phyloP scores from a whole-genome alignment of 805 yeast genomes.

The Peterozyma toletana region DNA sequence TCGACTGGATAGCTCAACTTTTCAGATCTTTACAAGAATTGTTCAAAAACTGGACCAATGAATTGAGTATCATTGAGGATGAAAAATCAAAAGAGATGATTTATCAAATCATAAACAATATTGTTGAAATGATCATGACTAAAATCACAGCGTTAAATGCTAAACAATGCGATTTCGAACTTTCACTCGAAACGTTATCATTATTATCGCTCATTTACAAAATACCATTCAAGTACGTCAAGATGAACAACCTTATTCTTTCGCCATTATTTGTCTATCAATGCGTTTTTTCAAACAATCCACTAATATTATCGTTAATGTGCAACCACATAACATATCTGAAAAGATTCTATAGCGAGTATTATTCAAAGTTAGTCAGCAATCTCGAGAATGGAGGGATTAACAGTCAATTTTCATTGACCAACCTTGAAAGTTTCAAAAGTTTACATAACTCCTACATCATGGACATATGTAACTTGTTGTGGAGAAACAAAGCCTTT shows the following conservation, averaged over 20 bases:
- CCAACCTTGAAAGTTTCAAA: conserved; percentile 13
- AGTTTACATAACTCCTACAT: conserved; percentile 40
- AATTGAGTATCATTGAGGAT: too few species aligned
- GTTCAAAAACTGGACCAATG: neutral
- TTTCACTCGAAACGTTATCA: neutral
- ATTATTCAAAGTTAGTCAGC: neutral
- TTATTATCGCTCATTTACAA: conserved; percentile 11
- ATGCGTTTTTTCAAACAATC: conserved; percentile 32
- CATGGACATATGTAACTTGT: conserved; percentile 46
- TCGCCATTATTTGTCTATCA: conserved; percentile 32
- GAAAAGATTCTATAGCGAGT: conserved; percentile 26
- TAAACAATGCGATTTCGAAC: too few species aligned
- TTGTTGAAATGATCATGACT: neutral
- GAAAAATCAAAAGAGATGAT: neutral
- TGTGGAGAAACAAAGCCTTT: conserved; percentile 52
- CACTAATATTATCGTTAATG: conserved; percentile 35
- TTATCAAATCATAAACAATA: neutral
- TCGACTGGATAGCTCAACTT: neutral
- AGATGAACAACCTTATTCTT: conserved; percentile 21
- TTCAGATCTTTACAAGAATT: neutral
- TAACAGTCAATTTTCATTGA: conserved; percentile 7
- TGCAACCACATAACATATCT: conserved; percentile 39
- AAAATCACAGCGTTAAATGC: too few species aligned
- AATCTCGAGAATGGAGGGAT: neutral
- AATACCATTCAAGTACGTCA: conserved; percentile 16